Conservation (phyloP, 2,329 filamentous ascomycete genomes). For the Graphium sp. region DNA sequence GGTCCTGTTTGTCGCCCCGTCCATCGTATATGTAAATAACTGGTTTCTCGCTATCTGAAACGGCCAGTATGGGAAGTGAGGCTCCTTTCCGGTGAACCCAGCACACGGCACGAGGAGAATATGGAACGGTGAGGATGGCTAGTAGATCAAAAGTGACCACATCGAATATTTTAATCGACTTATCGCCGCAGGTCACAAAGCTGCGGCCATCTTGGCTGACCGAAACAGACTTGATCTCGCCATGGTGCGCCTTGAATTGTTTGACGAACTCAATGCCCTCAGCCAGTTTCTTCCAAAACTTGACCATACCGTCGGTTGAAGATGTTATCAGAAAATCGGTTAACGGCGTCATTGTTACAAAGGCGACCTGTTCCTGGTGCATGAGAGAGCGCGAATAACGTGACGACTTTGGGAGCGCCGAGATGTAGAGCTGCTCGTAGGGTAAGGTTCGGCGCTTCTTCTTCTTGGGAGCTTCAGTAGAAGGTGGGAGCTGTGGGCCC, state of each 20-base stretch:
- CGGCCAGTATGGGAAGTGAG: slow-evolving; percentile 72
- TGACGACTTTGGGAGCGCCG: slow-evolving; percentile 63
- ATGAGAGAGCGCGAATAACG: slow-evolving; percentile 94
- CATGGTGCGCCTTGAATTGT: slow-evolving; percentile 82
- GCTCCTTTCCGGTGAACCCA: slow-evolving; percentile 84
- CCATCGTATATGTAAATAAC: slow-evolving; percentile 78
- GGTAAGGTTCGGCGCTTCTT: slow-evolving; percentile 84
- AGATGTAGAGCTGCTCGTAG: slow-evolving; percentile 89
- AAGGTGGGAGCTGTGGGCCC: slow-evolving; percentile 78
- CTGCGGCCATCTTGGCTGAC: slow-evolving; percentile 81
- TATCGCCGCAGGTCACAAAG: slow-evolving; percentile 82
- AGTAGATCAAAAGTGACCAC: slow-evolving; percentile 79
- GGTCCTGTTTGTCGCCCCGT: slow-evolving; percentile 59
- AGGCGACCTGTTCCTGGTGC: slow-evolving; percentile 91
- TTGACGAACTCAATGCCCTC: slow-evolving; percentile 95
- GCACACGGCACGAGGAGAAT: slow-evolving; percentile 62
- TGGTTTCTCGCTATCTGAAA: slow-evolving; percentile 59
- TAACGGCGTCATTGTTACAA: slow-evolving; percentile 71
- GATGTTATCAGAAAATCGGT: slow-evolving; percentile 94
- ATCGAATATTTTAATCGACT: slow-evolving; percentile 66
- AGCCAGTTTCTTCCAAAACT: slow-evolving; percentile 96
- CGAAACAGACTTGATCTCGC: slow-evolving; percentile 69
- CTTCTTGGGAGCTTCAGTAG: slow-evolving; percentile 60
- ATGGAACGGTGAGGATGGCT: slow-evolving; percentile 64
- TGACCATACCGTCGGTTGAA: slow-evolving; percentile 88